Evolutionary conservation across 2,329 filamentous ascomycete species (phyloP).

Genomic region (Colletotrichum lupini): DNA sequence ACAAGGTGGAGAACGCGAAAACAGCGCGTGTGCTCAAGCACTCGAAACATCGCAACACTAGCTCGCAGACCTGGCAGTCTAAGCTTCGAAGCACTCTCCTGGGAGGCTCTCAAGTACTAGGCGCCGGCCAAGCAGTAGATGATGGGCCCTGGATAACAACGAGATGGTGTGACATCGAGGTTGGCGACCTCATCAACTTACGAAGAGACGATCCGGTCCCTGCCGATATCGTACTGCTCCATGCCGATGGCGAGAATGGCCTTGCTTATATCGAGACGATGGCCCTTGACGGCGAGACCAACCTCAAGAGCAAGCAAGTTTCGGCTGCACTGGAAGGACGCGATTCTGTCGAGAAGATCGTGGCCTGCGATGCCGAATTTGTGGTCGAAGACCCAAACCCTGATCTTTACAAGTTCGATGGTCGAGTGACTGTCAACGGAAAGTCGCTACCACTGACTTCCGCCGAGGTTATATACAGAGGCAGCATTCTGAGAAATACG

Average conservation of each 20-base stretch:
- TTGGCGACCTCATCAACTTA: conserved; percentile 62
- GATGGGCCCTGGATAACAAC: conserved; percentile 61
- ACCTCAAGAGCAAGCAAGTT: conserved; percentile 80
- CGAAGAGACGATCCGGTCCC: conserved; percentile 81
- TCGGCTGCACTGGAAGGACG: conserved; percentile 71
- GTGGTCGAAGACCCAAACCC: conserved; percentile 82
- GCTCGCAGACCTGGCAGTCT: background rate
- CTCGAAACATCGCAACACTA: background rate
- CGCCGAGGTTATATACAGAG: conserved; percentile 86
- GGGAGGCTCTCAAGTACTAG: conserved; percentile 42
- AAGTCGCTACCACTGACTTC: conserved; percentile 78
- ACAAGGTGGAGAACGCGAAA: conserved; percentile 81
- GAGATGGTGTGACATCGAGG: conserved; percentile 58
- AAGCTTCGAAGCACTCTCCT: conserved; percentile 37
- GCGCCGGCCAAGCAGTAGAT: conserved; percentile 53
- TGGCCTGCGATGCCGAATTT: conserved; percentile 68
- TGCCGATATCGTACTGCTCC: conserved; percentile 83
- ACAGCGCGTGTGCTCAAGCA: conserved; percentile 52
- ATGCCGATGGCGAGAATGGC: conserved; percentile 81
- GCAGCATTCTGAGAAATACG: conserved; percentile 87
- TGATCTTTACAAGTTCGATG: conserved; percentile 82
- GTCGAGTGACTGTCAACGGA: conserved; percentile 68
- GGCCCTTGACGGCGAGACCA: conserved; percentile 86
- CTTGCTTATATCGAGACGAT: conserved; percentile 88
- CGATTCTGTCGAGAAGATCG: conserved; percentile 63